Percentiles rank a stretch among this genome's conserved stretches.
Conservation (phyloP, 495 filamentous ascomycete species). For the Viridothelium virens region DNA sequence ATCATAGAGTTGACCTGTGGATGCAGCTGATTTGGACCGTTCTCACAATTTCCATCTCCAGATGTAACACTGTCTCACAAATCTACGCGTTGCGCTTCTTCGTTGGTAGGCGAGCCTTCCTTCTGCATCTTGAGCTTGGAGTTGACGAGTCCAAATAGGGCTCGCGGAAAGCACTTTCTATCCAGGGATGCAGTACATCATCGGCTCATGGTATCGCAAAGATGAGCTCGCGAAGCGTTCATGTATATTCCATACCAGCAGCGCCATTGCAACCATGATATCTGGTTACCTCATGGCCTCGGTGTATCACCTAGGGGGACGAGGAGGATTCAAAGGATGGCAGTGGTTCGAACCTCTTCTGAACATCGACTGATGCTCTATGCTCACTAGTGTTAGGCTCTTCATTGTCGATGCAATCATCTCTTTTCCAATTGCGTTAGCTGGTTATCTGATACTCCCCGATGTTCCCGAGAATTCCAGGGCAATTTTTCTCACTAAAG, state of each 20-base stretch:
- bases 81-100: constrained; percentile 13
- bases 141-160: not conserved
- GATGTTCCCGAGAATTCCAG: constrained; percentile 53
- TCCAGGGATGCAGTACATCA: constrained; percentile 7
- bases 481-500: constrained; percentile 35
- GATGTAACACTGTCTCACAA: constrained; percentile 12
- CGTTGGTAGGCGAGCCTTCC: not conserved
- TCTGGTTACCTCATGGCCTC: constrained; percentile 28
- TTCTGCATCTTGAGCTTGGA: not conserved
- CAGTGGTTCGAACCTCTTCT: constrained; percentile 19
- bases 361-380: not conserved
- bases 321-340: constrained; percentile 23
- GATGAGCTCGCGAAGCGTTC: constrained; percentile 50
- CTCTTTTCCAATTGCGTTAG: constrained; percentile 35
- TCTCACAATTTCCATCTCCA: constrained; percentile 13
- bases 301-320: constrained; percentile 24
- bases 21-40: constrained; percentile 8
- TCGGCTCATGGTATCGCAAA: constrained; percentile 43
- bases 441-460: constrained; percentile 53
- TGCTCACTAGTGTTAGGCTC: constrained; percentile 31
- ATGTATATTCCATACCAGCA: constrained; percentile 55
- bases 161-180: constrained; percentile 9
- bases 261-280: constrained; percentile 39
- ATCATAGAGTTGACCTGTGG: not conserved
- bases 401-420: constrained; percentile 32